Evolutionary conservation across 257 asterid genomes (phyloP).

Genomic region (Ilex asprella): DNA sequence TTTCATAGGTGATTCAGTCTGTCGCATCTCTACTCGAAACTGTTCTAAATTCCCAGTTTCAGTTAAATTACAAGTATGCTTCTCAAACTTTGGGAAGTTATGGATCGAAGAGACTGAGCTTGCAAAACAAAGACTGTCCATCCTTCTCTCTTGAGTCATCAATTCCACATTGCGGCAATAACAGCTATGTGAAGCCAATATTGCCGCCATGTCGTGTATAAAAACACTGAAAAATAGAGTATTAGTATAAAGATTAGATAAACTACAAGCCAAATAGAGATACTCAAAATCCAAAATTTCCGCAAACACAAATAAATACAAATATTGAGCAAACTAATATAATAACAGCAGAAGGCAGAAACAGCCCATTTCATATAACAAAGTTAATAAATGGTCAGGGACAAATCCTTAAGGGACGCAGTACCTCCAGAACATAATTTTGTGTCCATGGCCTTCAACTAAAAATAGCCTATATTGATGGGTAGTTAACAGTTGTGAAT

Average conservation of each 20-base stretch:
- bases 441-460: no score
- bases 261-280: background rate
- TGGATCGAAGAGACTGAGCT: conserved; percentile 28
- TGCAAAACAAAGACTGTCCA: conserved; percentile 46
- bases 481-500: no score
- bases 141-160: conserved; percentile 27
- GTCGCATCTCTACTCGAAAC: conserved; percentile 44
- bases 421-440: no score
- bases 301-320: background rate
- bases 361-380: background rate
- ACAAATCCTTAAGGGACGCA: no score
- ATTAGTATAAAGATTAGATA: background rate
- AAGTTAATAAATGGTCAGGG: background rate
- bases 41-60: conserved; percentile 18
- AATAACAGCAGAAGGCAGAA: background rate
- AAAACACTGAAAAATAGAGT: conserved; percentile 22
- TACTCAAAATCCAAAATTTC: background rate
- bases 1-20: conserved; percentile 41
- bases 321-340: no score
- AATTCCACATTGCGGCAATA: conserved; percentile 47
- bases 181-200: conserved; percentile 63
- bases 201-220: conserved; percentile 45
- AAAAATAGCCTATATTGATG: no score
- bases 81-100: conserved; percentile 20
- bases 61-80: conserved; percentile 14